Evolutionary conservation across 2,329 filamentous ascomycete genomes (phyloP), one percentile per base, ranked within the genome.

Genomic region (Phaeosphaeria sp.): DNA sequence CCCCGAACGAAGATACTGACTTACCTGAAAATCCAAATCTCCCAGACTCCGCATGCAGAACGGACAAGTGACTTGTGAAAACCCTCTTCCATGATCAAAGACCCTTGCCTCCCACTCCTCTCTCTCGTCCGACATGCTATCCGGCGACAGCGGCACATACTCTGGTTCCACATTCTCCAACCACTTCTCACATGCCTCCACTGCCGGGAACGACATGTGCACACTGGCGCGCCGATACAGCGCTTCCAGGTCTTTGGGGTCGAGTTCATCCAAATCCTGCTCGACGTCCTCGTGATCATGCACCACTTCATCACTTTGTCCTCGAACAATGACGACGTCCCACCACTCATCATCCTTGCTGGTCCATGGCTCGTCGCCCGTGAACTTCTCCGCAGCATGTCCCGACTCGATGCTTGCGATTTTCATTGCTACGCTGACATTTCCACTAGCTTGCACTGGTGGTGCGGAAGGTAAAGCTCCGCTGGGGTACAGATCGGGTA

Each of bases 341-440:
- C 71, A 74, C 10, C 63, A 63, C 1, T 23, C 52, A 46, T 69
- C 63, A 25, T 73, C 69, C 25, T 69, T 39, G 3, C 66, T 51
- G 2, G 72, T 72, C 72, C 71, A 74, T 1, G 63, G 52, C 25
- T 73, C 72, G 23, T 68, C 33, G 2, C 70, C 69, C 0, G 21
- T 47, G 10, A 72, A 62, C 0, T 64, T 36, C 5, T 36, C 30
- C 3, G 11, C 30, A 36, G 30, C 30, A 36, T 36, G 30, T 36
- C 30, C 30, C 6, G 13, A 11, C 30, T 72, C 56, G 3, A 71
- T 58, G 11, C 46, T 23, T 6, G 64, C 62, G 1, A 74, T 58
- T 33, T 73, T 73, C 46, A 64, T 63, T 0, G 69, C 71, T 5
- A 72, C 27, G 27, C 66, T 65, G 25, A 48, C 30, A 1, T 44